phyloP scores from a whole-genome alignment of 768 basidiomycete species.

The Tricholomella constricta region DNA sequence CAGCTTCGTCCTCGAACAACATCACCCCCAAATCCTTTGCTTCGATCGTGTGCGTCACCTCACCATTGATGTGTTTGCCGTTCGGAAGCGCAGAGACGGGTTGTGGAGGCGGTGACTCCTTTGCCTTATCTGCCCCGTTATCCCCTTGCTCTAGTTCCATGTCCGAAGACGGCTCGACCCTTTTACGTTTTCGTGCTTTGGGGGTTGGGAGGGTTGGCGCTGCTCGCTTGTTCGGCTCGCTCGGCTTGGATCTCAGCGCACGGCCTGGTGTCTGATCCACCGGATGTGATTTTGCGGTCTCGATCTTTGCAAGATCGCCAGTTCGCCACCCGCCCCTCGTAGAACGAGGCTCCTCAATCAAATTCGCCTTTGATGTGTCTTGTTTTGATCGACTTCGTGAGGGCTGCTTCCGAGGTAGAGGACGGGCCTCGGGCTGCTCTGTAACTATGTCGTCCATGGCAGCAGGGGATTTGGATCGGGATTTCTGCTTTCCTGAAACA shows the following conservation, averaged over 20 bases:
- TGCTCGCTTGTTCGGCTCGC: constrained; percentile 12
- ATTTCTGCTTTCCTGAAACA: constrained; percentile 3
- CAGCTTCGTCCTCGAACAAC: constrained; percentile 9
- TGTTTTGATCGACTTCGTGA: constrained; percentile 14
- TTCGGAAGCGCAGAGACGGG: constrained; percentile 10
- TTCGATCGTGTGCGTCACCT: constrained; percentile 1
- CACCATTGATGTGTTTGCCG: constrained; percentile 13
- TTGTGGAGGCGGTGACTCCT: constrained; percentile 6
- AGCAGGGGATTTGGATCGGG: constrained; percentile 13
- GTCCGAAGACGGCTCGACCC: constrained; percentile 42
- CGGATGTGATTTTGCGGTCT: constrained; percentile 4
- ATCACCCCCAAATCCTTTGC: not conserved
- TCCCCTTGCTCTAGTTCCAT: constrained; percentile 18
- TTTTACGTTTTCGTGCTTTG: constrained; percentile 44
- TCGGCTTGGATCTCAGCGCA: constrained; percentile 11
- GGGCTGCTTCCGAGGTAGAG: constrained; percentile 11
- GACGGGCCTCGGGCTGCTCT: not conserved
- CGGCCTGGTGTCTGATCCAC: constrained; percentile 3
- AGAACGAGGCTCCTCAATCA: constrained; percentile 8
- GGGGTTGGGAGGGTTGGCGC: constrained; percentile 8
- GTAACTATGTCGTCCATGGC: not conserved
- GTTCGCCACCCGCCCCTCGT: constrained; percentile 11
- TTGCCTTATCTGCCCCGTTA: not conserved
- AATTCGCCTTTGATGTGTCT: constrained; percentile 1
- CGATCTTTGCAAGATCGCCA: constrained; percentile 11